Evolutionary conservation across 805 yeast genomes (phyloP).

Genomic region (Monosporozyma servazzii): DNA sequence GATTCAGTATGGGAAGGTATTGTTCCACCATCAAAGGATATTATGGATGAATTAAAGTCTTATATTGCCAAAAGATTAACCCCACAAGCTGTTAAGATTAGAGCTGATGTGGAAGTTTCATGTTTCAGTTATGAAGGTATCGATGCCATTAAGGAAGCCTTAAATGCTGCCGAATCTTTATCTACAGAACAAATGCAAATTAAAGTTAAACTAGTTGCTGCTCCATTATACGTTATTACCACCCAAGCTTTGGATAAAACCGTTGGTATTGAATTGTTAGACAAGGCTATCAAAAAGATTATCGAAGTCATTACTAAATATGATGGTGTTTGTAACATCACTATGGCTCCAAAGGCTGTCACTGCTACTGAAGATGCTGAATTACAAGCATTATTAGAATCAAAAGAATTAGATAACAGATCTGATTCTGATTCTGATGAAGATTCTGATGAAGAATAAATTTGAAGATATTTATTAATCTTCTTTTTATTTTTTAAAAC

Average conservation of each 20-base stretch:
- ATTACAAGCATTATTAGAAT: constrained; percentile 88
- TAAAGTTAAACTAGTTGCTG: constrained; percentile 92
- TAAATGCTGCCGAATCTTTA: constrained; percentile 74
- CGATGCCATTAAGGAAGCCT: constrained; percentile 88
- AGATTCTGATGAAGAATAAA: constrained; percentile 37
- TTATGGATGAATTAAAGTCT: constrained; percentile 73
- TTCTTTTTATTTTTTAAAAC: background rate
- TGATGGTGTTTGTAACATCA: constrained; percentile 84
- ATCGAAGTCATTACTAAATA: constrained; percentile 56
- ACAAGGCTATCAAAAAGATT: constrained; percentile 70
- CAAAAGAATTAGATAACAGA: constrained; percentile 81
- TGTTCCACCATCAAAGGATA: constrained; percentile 58
- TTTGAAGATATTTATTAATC: too few relatives aligned
- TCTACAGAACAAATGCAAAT: constrained; percentile 81
- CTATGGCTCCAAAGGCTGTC: constrained; percentile 98
- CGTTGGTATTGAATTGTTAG: constrained; percentile 73
- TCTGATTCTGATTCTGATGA: constrained; percentile 77
- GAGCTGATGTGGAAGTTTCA: constrained; percentile 98
- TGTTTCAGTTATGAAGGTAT: constrained; percentile 97
- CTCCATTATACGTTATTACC: constrained; percentile 89
- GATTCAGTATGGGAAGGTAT: constrained; percentile 74
- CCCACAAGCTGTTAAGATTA: constrained; percentile 94
- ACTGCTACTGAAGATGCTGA: constrained; percentile 98
- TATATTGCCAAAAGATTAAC: constrained; percentile 91
- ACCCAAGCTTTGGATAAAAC: constrained; percentile 88